Conservation (phyloP, 768 basidiomycete genomes). For the Russula abietina region DNA sequence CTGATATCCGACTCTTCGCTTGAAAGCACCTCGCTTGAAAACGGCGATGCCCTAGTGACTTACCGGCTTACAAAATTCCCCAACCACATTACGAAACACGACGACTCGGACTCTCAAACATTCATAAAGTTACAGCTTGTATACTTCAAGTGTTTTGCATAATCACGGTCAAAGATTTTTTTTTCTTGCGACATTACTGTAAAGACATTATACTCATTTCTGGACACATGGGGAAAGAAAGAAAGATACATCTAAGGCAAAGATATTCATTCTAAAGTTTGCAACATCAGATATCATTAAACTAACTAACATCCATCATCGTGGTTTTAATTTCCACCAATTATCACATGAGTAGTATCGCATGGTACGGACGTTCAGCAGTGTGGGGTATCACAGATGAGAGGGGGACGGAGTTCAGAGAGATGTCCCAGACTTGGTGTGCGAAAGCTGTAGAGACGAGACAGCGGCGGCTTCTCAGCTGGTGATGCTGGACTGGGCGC, state of each 20-base stretch:
- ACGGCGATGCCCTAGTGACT: too few relatives aligned
- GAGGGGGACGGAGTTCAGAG: not conserved
- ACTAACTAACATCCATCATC: not conserved
- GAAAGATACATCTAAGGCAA: not conserved
- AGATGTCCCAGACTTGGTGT: not conserved
- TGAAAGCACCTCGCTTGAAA: too few relatives aligned
- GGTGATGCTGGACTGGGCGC: slow-evolving; percentile 32
- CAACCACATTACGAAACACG: too few relatives aligned
- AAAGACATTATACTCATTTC: not conserved
- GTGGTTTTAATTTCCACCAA: not conserved
- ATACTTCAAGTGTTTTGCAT: too few relatives aligned
- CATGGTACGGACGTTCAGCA: not conserved
- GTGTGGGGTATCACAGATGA: not conserved
- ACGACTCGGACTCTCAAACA: too few relatives aligned
- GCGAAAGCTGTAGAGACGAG: not conserved
- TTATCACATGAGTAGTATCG: not conserved
- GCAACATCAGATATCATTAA: not conserved
- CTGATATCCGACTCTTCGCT: too few relatives aligned
- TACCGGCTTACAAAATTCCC: too few relatives aligned
- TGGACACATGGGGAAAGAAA: not conserved
- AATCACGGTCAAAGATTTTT: too few relatives aligned
- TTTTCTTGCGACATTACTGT: too few relatives aligned
- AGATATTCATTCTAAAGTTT: not conserved
- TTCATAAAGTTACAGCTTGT: too few relatives aligned
- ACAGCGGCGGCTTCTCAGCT: not conserved